Conservation (phyloP, 345 rosid genomes). For the Moringa oleifera region DNA sequence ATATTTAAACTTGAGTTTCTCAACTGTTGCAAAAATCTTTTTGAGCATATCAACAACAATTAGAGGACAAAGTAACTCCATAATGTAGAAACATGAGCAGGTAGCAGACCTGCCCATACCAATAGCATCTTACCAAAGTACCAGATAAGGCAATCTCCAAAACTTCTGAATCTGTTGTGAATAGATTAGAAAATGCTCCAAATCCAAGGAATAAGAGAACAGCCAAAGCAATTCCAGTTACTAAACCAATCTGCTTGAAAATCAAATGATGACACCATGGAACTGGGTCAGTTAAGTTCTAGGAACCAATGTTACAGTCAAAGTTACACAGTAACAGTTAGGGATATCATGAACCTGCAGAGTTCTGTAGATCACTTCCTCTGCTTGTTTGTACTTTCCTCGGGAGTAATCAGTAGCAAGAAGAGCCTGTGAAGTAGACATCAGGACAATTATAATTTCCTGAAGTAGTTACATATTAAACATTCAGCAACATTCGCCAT, state of each 20-base stretch:
- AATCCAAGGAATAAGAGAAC: conserved; percentile 61
- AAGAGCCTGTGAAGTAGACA: conserved; percentile 51
- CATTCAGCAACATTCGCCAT: not conserved
- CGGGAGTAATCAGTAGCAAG: conserved; percentile 71
- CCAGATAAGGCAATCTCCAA: conserved; percentile 73
- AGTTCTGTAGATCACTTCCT: conserved; percentile 51
- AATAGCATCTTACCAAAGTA: conserved; percentile 47
- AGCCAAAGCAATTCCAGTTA: conserved; percentile 68
- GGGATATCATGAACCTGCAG: conserved; percentile 44
- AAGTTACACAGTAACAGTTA: conserved; percentile 6
- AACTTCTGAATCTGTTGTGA: conserved; percentile 78
- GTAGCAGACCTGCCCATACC: not conserved
- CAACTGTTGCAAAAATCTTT: no score
- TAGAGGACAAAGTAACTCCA: not conserved
- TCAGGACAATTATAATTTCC: not conserved
- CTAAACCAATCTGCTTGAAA: conserved; percentile 65
- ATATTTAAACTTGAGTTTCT: not conserved
- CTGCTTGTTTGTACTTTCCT: conserved; percentile 67
- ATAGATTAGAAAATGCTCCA: conserved; percentile 64
- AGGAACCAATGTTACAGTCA: conserved; percentile 3
- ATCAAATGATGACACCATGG: conserved; percentile 11
- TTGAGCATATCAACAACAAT: no score
- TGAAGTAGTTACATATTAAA: not conserved
- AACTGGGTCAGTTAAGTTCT: conserved; percentile 7
- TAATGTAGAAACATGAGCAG: not conserved